Percentiles rank a stretch among this genome's conserved stretches.
Evolutionary conservation across 352 stramenopile species (phyloP).

Genomic region (Phytopythium kandeliae): DNA sequence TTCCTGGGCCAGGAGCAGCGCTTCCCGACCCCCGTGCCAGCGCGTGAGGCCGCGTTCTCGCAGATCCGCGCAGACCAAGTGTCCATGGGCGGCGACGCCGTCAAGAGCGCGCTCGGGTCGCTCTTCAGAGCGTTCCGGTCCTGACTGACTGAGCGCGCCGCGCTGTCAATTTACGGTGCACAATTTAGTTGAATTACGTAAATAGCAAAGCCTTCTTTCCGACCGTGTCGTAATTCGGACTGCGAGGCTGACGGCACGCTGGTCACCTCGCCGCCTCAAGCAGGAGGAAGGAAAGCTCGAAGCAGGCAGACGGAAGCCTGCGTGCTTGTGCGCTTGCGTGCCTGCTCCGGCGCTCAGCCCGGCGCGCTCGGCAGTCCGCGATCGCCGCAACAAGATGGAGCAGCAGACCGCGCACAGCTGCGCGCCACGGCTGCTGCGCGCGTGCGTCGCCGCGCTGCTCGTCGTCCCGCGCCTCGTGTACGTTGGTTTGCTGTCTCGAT

Average conservation of each 20-base stretch:
- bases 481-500: conserved; percentile 10
- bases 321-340: background rate
- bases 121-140: background rate
- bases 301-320: no score
- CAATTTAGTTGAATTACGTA: no score
- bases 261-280: background rate
- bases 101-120: background rate
- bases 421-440: conserved; percentile 54
- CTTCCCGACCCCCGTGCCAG: background rate
- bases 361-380: no score
- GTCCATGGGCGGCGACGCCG: background rate
- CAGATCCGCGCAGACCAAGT: background rate
- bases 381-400: background rate
- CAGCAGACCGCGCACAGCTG: conserved; percentile 10
- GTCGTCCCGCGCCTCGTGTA: conserved; percentile 66
- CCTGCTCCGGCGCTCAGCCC: no score
- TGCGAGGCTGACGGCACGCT: background rate
- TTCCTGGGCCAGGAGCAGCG: background rate
- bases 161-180: no score
- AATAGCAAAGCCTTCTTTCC: no score
- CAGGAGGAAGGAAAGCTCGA: no score
- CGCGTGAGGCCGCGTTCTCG: conserved; percentile 2
- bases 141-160: background rate
- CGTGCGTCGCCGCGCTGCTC: conserved; percentile 57
- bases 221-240: background rate